A percentile compares a stretch with the other conserved stretches of the same genome.
phyloP scores from a whole-genome alignment of 2,329 filamentous ascomycete species.

The Grosmannia serpens region DNA sequence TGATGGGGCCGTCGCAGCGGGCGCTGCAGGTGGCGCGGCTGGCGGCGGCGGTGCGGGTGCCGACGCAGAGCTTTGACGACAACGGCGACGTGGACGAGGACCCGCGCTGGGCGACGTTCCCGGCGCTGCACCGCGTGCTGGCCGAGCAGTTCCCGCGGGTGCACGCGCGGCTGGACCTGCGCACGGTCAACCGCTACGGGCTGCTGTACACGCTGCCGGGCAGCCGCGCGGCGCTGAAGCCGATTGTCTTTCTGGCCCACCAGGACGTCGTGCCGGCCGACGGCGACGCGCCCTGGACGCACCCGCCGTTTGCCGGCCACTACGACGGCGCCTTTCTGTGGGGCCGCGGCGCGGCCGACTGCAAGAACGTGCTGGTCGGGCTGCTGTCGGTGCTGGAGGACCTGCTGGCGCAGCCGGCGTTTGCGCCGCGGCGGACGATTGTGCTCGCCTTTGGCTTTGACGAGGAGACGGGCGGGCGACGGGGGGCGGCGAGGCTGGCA shows the following conservation, averaged over 20 bases:
- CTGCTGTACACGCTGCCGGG: constrained; percentile 48
- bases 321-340: constrained; percentile 47
- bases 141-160: constrained; percentile 37
- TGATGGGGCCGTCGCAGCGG: neutral
- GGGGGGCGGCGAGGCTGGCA: constrained; percentile 37
- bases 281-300: constrained; percentile 41
- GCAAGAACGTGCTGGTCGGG: constrained; percentile 48
- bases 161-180: constrained; percentile 25
- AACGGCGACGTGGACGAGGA: constrained; percentile 42
- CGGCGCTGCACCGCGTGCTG: constrained; percentile 38
- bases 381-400: constrained; percentile 43
- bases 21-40: constrained; percentile 14
- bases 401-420: constrained; percentile 35
- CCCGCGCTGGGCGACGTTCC: constrained; percentile 45
- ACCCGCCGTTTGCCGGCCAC: constrained; percentile 45
- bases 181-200: constrained; percentile 47
- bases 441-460: constrained; percentile 51
- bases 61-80: constrained; percentile 23
- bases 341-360: constrained; percentile 48
- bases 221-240: constrained; percentile 34
- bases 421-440: constrained; percentile 40
- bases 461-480: constrained; percentile 42
- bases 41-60: constrained; percentile 18
- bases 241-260: constrained; percentile 48
- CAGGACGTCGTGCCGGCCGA: constrained; percentile 52